Conservation (phyloP, 2,329 filamentous ascomycete genomes). For the Pseudohalonectria lignicola region DNA sequence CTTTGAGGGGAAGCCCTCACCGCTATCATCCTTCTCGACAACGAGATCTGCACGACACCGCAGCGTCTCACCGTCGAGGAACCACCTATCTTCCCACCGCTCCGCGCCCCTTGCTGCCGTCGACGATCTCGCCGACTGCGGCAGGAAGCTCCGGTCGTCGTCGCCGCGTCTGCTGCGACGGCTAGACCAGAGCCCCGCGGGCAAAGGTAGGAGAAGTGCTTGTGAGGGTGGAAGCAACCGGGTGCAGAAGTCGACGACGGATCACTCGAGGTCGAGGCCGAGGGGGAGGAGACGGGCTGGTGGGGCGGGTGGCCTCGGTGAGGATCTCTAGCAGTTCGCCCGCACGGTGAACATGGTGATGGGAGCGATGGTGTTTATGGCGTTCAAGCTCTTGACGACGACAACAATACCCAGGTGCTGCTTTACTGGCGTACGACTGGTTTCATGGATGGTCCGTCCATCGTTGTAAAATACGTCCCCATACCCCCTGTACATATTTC, state of each 20-base stretch:
- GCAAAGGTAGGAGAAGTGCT: slow-evolving; percentile 25
- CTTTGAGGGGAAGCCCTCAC: slow-evolving; percentile 12
- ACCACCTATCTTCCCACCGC: slow-evolving; percentile 17
- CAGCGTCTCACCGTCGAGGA: slow-evolving; percentile 15
- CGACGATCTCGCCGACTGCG: neutral
- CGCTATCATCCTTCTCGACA: slow-evolving; percentile 5
- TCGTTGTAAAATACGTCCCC: too few species aligned
- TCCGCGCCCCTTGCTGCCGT: slow-evolving; percentile 10
- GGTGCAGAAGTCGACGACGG: slow-evolving; percentile 33
- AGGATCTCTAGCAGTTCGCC: neutral
- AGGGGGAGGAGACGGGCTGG: too few species aligned
- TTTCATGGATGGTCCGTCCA: too few species aligned
- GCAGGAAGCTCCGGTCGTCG: slow-evolving; percentile 2
- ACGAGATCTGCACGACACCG: slow-evolving; percentile 17
- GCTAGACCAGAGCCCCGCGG: slow-evolving; percentile 20
- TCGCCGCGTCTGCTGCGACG: slow-evolving; percentile 13
- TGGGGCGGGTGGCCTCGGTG: too few species aligned
- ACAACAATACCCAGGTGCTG: too few species aligned
- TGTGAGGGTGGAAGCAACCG: slow-evolving; percentile 31
- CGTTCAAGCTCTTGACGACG: too few species aligned
- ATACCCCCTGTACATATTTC: too few species aligned
- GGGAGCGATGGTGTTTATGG: too few species aligned
- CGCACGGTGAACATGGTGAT: too few species aligned
- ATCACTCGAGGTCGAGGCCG: slow-evolving; percentile 26
- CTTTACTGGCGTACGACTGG: too few species aligned